Conservation (phyloP, 1,139 yeast species). For the Ogataea hybrid region DNA sequence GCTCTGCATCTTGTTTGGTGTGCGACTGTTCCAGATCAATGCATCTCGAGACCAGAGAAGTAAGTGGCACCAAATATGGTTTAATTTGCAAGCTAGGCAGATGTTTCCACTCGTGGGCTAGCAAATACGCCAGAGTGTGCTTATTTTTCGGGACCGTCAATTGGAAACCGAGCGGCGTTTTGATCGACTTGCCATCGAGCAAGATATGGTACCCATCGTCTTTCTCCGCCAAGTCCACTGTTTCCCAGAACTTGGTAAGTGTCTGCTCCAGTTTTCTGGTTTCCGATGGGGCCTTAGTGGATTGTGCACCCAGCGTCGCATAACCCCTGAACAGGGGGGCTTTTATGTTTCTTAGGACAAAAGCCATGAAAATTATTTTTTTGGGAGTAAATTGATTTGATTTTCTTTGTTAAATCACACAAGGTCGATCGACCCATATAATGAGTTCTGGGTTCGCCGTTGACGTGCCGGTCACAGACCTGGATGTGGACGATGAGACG, state of each 20-base stretch:
- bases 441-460: constrained; percentile 32
- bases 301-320: constrained; percentile 30
- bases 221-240: constrained; percentile 50
- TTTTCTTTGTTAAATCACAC: not conserved
- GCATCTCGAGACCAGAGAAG: constrained; percentile 83
- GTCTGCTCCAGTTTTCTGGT: constrained; percentile 73
- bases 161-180: constrained; percentile 80
- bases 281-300: constrained; percentile 54
- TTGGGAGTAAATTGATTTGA: not conserved
- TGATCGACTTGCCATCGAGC: constrained; percentile 72
- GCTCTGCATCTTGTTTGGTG: constrained; percentile 42
- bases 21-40: constrained; percentile 57
- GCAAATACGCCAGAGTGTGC: constrained; percentile 63
- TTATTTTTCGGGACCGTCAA: constrained; percentile 62
- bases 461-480: constrained; percentile 57
- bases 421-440: not conserved
- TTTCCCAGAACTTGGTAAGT: constrained; percentile 80
- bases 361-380: not conserved
- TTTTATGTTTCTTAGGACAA: constrained; percentile 1
- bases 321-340: constrained; percentile 1
- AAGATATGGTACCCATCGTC: constrained; percentile 40
- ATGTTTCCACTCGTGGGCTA: constrained; percentile 87
- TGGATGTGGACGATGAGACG: constrained; percentile 53
- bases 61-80: constrained; percentile 79
- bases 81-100: constrained; percentile 71